Base-by-base conservation (phyloP, 108 stramenopile genomes). In the Nitzschia sp. region DNA sequence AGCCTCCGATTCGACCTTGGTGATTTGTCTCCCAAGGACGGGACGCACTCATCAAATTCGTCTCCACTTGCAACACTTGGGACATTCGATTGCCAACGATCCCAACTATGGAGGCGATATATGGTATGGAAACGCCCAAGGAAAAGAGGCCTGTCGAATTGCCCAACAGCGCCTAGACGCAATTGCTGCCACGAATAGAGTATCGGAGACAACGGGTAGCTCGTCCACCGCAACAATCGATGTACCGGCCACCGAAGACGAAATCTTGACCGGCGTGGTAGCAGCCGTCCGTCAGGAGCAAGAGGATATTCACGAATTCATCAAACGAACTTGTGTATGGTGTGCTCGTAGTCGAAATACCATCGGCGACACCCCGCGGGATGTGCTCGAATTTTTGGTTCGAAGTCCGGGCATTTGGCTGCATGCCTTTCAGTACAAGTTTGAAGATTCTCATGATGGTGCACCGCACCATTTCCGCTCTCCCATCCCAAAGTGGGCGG, bases 11-110 rank as follows among this genome's bases (percentile, higher is more conserved):
- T 89, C 93, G 26, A 89, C 90, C n/a, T 21, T 94, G 54, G 76
- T 94, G 3, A 54, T 85, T 9, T 87, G 85, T 61, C 70, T 76
- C 46, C 86, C 86, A 2, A 59, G 64, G 21, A 96, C 95, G 24
- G 95, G 93, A 15, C 53, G 95, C 23, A 96, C 91, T 1, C 95
- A 96, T 76, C 95, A 95, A 70, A 84, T 96, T 56, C 84, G 95
- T 27, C 66, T 94, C 3, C 95, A 96, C 53, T 64, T 89, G 31
- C 95, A 96, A 63, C 64, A 79, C 58, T 30, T 92, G 21, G 90
- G 90, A 0, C 87, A 91, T 75, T 89, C 95, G 4, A 94, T 96
- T 69, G 91, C 90, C 32, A 96, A 96, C 55, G 95, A 96, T 76
- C 89, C 91, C 35, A 85, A 89, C 69, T 96, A 96, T 69, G 95